Conservation (phyloP, 805 yeast genomes). For the Priceomyces fermenticarens region DNA sequence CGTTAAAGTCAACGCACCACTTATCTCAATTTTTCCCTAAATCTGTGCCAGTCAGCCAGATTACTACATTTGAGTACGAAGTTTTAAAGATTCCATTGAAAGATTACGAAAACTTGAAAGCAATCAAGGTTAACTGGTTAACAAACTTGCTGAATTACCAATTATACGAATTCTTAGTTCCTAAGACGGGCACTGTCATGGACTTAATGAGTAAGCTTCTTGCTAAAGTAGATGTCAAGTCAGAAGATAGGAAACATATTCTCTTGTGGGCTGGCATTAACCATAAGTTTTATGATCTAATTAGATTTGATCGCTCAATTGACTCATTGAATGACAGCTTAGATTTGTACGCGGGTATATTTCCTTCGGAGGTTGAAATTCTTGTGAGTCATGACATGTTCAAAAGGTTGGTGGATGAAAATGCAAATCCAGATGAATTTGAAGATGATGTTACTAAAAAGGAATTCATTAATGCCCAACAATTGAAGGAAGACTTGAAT, state of each 20-base stretch:
- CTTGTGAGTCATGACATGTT: constrained; percentile 34
- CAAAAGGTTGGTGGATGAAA: constrained; percentile 18
- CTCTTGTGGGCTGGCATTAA: constrained; percentile 57
- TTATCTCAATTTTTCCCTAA: constrained; percentile 42
- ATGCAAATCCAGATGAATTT: constrained; percentile 19
- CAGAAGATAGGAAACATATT: constrained; percentile 43
- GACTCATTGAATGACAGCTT: constrained; percentile 30
- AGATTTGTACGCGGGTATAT: constrained; percentile 40
- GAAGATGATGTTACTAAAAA: constrained; percentile 22
- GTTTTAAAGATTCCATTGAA: constrained; percentile 67
- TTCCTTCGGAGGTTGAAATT: constrained; percentile 42
- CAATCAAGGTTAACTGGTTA: constrained; percentile 68
- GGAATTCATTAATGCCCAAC: constrained; percentile 22
- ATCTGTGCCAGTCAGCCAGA: constrained; percentile 42
- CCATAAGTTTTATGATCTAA: constrained; percentile 35
- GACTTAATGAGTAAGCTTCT: constrained; percentile 55
- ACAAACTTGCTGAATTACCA: constrained; percentile 68
- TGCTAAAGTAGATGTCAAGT: constrained; percentile 50
- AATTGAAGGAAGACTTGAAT: constrained; percentile 28
- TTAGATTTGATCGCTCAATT: constrained; percentile 34
- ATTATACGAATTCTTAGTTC: constrained; percentile 65
- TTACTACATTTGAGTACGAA: constrained; percentile 64
- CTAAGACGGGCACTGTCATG: constrained; percentile 53
- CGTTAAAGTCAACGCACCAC: constrained; percentile 34
- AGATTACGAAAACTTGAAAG: constrained; percentile 74